Evolutionary conservation across 148 eudicot genomes (phyloP).

Genomic region (Rhododendron molle): DNA sequence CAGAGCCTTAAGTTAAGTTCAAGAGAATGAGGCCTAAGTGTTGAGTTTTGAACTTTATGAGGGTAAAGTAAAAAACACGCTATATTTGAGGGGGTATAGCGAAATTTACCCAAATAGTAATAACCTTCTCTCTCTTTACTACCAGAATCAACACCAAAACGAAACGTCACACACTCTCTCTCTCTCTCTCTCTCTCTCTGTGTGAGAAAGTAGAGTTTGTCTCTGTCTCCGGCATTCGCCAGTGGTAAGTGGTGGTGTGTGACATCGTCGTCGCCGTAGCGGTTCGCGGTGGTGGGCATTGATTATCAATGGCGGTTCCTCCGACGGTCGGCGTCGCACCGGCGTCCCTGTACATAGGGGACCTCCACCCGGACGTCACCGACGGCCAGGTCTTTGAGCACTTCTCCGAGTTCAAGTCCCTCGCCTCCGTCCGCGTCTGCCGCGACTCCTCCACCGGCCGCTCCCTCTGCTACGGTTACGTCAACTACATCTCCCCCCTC

Average conservation of each 20-base stretch:
- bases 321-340: slow-evolving; percentile 21
- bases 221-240: background rate
- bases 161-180: slow-evolving; percentile 18
- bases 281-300: background rate
- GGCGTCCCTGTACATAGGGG: slow-evolving; percentile 76
- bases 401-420: slow-evolving; percentile 51
- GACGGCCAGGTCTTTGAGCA: slow-evolving; percentile 50
- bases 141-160: slow-evolving; percentile 14
- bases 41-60: background rate
- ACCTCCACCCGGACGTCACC: slow-evolving; percentile 46
- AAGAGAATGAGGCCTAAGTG: background rate
- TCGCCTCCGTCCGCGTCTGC: slow-evolving; percentile 74
- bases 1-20: too few relatives aligned
- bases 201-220: background rate
- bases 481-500: slow-evolving; percentile 55
- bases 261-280: background rate
- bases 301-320: slow-evolving; percentile 16
- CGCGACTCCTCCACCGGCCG: slow-evolving; percentile 57
- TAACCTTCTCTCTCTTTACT: background rate
- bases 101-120: background rate
- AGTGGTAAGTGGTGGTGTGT: slow-evolving; percentile 1
- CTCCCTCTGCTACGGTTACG: slow-evolving; percentile 78
- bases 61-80: background rate
- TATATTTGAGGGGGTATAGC: background rate
- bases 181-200: background rate